Base-by-base conservation (phyloP, 169 alveolate species). In the Cryptosporidium sp. region DNA sequence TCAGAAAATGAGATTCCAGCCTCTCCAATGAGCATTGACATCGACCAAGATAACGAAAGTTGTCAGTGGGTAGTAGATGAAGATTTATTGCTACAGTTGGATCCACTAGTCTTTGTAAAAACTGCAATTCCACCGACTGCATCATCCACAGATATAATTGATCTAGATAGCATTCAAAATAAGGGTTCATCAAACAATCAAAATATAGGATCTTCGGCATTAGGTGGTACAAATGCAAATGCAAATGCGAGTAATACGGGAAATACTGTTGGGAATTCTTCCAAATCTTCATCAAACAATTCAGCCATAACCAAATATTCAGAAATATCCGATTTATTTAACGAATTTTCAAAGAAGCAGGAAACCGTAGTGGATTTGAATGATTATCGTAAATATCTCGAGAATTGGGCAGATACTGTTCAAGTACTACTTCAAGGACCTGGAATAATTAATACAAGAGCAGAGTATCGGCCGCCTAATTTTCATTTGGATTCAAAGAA, bases 31-130 rank as follows among this genome's bases (percentile, higher is more conserved):
- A 80, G 80, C 53, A 44, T 80, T 29, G 89, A 80, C 23, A 65
- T 80, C 23, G 73, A 44, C 2, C 80, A 80, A 21, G 89, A 60
- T 51, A 80, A 80, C 31, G 89, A 80, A 26, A 39, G 68, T 31
- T 60, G 68, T n/a, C 80, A 80, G 70, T 80, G 89, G 89, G 89
- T 80, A 4, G 70, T 80, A 12, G 89, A 80, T 39, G 89, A 80
- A 12, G 75, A 60, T 21, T 65, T 80, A 7, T 37, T 80, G 10
- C 53, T 65, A 31, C 89, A 65, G 18, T 39, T 80, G 26, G 89
- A 80, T 61, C 89, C 89, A 48, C 80, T 80, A 12, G 89, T 45
- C 5, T 80, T 80, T 48, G 42, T 53, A 2, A 62, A 65, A 33
- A 21, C 73, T 10, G 60, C 33, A 21, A 33, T 65, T 39, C 84